Base-by-base conservation (phyloP, 208 protist species). In the Leishmania tarentolae region DNA sequence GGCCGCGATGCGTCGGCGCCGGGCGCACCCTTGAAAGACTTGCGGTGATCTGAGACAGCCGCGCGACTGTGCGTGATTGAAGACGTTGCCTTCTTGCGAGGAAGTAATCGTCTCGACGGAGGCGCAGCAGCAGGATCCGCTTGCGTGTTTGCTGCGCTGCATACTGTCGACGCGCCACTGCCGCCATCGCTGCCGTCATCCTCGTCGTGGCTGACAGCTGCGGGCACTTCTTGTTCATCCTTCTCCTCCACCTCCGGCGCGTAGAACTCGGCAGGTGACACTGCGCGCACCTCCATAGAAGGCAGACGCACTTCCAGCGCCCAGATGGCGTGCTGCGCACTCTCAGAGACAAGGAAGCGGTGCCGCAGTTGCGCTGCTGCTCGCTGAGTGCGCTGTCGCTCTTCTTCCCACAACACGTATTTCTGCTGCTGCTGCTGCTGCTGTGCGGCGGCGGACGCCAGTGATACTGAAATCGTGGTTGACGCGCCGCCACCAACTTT, bases 271-370 rank as follows among this genome's bases (percentile, higher is more conserved):
- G 81, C 79, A 9, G 84, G 81, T 24, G 81, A 50, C 11, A 87
- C 72, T 0, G 77, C 81, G 15, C 81, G 80, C 63, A 87, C 82
- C 42, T 75, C 69, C 79, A 83, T 81, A 24, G 75, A 3, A 7
- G 75, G 80, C 42, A 88, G 61, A 65, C 79, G 44, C 17, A 92
- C 88, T 47, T 90, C 84, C 47, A 94, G 56, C 2, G 90, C 89
- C 90, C 91, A 96, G 57, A 96, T 90, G 9, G 92, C 86, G 78
- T 96, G 89, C 50, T 78, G 74, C 5, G 40, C 63, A 6, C 74
- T 79, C 80, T 94, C 90, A 6, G 86, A 83, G 31, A 94, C 80
- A 53, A 96, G 73, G 78, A 93, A 90, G 70, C 84, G 84, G 77
- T 96, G 86, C 8, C 78, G 71, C 59, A 88, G 79, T 17, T 74